Percentiles rank a stretch among this genome's conserved stretches.
phyloP scores from a whole-genome alignment of 257 asterid species.

The Fraxinus anomala region DNA sequence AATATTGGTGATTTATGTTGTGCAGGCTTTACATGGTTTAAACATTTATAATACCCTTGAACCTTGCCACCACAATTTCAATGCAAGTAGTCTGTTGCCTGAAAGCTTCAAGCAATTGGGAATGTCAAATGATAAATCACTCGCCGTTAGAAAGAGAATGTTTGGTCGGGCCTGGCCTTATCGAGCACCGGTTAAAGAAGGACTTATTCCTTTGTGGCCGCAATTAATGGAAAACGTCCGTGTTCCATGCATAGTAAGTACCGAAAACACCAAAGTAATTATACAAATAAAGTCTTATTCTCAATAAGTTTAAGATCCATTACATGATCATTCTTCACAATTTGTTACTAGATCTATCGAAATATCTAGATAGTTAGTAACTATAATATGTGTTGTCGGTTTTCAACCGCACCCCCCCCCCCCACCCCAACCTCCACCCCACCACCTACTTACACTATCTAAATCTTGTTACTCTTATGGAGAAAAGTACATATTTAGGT shows the following conservation, averaged over 20 bases:
- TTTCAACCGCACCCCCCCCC: too few species aligned
- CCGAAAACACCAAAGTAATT: not conserved
- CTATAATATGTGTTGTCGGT: too few species aligned
- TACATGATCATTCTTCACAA: too few species aligned
- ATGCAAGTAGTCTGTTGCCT: constrained; percentile 34
- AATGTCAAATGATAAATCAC: constrained; percentile 40
- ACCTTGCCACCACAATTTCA: constrained; percentile 49
- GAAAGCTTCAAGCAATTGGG: constrained; percentile 56
- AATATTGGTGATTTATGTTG: not conserved
- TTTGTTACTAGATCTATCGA: too few species aligned
- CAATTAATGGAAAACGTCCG: constrained; percentile 26
- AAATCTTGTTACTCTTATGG: too few species aligned
- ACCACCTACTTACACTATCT: too few species aligned
- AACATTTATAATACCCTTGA: constrained; percentile 51
- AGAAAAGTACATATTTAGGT: too few species aligned
- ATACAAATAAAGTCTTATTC: not conserved
- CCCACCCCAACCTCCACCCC: too few species aligned
- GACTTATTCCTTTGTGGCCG: constrained; percentile 51
- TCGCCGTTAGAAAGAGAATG: constrained; percentile 55
- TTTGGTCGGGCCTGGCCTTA: constrained; percentile 71
- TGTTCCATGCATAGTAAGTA: constrained; percentile 51
- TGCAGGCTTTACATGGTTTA: constrained; percentile 40
- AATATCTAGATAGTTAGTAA: too few species aligned
- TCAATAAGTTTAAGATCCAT: too few species aligned
- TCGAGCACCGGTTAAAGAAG: constrained; percentile 53